phyloP scores from a whole-genome alignment of 2,329 filamentous ascomycete genomes.

The Pseudogymnoascus sp. region DNA sequence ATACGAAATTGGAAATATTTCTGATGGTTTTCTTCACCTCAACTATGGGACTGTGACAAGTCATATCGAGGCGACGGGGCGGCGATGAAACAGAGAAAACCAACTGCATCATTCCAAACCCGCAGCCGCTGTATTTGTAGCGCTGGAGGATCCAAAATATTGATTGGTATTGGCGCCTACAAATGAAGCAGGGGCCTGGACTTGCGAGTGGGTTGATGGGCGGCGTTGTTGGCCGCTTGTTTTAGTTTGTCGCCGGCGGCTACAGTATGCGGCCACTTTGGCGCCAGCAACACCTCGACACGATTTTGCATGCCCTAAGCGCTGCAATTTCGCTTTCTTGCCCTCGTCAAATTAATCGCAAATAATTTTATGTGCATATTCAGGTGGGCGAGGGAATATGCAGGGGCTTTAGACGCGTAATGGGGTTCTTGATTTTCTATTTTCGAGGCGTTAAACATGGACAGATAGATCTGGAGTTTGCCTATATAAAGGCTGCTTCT shows the following conservation, averaged over 20 bases:
- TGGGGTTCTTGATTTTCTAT: background rate
- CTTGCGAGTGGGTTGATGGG: background rate
- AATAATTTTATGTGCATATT: background rate
- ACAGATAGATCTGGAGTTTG: background rate
- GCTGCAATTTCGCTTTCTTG: background rate
- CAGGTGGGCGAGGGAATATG: background rate
- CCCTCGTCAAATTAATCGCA: background rate
- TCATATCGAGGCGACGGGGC: background rate
- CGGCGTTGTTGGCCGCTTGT: background rate
- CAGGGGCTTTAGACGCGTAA: background rate
- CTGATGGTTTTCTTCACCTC: background rate
- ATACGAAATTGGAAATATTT: background rate
- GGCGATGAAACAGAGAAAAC: background rate
- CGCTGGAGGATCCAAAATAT: background rate
- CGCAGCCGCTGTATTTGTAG: background rate
- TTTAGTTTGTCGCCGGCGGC: background rate
- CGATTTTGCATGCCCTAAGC: background rate
- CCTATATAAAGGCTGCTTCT: background rate
- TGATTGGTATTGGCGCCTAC: background rate
- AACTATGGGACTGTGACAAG: too few species aligned
- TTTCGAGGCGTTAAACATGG: background rate
- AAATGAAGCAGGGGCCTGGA: background rate
- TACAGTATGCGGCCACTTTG: background rate
- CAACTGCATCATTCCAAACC: background rate
- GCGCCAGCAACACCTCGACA: background rate